Evolutionary conservation across 2,329 filamentous ascomycete genomes (phyloP).

Genomic region (Botryosphaeria agaves): DNA sequence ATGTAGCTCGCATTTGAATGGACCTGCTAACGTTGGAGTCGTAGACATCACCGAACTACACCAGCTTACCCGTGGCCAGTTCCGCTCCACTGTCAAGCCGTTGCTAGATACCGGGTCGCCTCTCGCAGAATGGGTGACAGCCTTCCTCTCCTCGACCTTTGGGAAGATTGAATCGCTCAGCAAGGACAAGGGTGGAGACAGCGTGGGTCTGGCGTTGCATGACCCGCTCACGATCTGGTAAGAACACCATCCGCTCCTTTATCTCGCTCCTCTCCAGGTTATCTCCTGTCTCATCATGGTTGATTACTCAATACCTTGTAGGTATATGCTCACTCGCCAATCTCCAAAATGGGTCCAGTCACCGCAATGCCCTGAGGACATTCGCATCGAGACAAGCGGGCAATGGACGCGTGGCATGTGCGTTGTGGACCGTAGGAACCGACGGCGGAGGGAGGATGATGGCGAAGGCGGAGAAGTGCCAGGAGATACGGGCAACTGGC

Average conservation of each 20-base stretch:
- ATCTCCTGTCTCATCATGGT: too few relatives aligned
- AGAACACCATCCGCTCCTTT: background rate
- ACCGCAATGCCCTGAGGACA: slow-evolving; percentile 44
- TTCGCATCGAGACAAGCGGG: slow-evolving; percentile 73
- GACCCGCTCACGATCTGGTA: slow-evolving; percentile 25
- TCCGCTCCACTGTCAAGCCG: slow-evolving; percentile 13
- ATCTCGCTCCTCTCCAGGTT: too few relatives aligned
- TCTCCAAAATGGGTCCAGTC: background rate
- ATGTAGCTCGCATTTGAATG: background rate
- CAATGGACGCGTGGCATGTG: slow-evolving; percentile 95
- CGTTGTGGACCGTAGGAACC: slow-evolving; percentile 55
- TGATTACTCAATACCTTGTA: too few relatives aligned
- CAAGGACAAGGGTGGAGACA: slow-evolving; percentile 15
- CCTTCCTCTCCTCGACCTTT: slow-evolving; percentile 28
- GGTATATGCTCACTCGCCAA: background rate
- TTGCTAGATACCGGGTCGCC: slow-evolving; percentile 18
- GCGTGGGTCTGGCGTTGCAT: slow-evolving; percentile 25
- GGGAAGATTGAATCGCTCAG: slow-evolving; percentile 24
- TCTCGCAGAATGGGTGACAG: slow-evolving; percentile 25
- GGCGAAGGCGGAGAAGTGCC: slow-evolving; percentile 37
- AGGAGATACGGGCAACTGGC: slow-evolving; percentile 62
- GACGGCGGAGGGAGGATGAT: slow-evolving; percentile 30
- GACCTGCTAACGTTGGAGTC: background rate
- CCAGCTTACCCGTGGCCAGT: slow-evolving; percentile 21
- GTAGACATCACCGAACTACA: slow-evolving; percentile 28